Conservation (phyloP, 495 filamentous ascomycete species). For the Eremomyces bilateralis region DNA sequence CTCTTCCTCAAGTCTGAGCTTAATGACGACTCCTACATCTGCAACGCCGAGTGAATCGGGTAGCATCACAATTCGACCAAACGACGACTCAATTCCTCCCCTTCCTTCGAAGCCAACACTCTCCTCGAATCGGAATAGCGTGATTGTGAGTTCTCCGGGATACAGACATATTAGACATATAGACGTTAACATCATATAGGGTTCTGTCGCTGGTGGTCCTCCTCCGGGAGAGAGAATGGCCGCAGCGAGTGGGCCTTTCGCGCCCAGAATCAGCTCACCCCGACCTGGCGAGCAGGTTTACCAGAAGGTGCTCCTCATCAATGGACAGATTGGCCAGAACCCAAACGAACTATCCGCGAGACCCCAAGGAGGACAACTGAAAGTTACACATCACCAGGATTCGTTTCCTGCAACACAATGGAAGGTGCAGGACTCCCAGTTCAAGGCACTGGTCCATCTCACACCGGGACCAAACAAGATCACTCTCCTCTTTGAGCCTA, state of each 20-base stretch:
- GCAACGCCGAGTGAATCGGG: no score
- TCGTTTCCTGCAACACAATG: slow-evolving; percentile 57
- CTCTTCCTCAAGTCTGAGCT: no score
- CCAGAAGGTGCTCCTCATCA: slow-evolving; percentile 68
- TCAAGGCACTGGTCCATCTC: slow-evolving; percentile 77
- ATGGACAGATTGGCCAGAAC: slow-evolving; percentile 62
- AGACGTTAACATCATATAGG: no score
- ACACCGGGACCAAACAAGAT: slow-evolving; percentile 68
- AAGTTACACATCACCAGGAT: slow-evolving; percentile 63
- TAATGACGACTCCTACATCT: no score
- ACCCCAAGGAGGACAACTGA: slow-evolving; percentile 57
- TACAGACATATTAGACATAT: no score
- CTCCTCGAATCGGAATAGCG: no score
- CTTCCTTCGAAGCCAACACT: no score
- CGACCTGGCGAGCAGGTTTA: slow-evolving; percentile 44
- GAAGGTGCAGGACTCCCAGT: slow-evolving; percentile 71
- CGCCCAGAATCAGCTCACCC: slow-evolving; percentile 3
- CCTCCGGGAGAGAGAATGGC: neutral
- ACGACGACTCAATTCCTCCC: no score
- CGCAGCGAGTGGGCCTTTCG: no score
- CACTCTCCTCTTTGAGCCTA: slow-evolving; percentile 46
- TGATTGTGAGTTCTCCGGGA: no score
- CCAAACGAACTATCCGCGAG: slow-evolving; percentile 22
- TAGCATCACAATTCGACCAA: no score
- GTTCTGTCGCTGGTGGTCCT: neutral